Conservation (phyloP, 2,329 filamentous ascomycete species). For the Hypoxylon sp. region DNA sequence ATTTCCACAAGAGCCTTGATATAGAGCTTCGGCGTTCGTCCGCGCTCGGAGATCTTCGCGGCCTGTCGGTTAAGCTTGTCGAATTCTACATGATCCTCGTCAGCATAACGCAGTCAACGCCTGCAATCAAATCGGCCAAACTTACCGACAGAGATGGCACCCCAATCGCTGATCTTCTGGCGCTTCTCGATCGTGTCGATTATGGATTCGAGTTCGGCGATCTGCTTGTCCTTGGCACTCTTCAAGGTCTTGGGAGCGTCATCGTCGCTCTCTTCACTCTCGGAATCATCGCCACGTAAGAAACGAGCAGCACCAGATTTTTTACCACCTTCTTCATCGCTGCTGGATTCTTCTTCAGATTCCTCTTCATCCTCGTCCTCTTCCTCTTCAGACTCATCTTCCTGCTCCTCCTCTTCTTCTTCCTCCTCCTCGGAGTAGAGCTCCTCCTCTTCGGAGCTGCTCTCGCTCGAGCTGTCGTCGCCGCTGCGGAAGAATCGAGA, state of each 20-base stretch:
- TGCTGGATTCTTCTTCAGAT: slow-evolving; percentile 69
- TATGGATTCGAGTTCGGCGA: slow-evolving; percentile 91
- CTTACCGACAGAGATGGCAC: slow-evolving; percentile 88
- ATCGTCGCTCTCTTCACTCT: slow-evolving; percentile 89
- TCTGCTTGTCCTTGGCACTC: slow-evolving; percentile 97
- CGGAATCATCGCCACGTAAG: slow-evolving; percentile 81
- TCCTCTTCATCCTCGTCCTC: slow-evolving; percentile 68
- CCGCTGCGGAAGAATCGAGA: slow-evolving; percentile 98
- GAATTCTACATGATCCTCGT: slow-evolving; percentile 75
- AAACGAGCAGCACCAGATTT: slow-evolving; percentile 84
- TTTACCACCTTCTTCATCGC: slow-evolving; percentile 74
- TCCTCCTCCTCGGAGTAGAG: slow-evolving; percentile 82
- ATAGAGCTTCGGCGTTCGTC: slow-evolving; percentile 89
- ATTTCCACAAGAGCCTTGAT: slow-evolving; percentile 94
- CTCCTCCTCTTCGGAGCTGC: slow-evolving; percentile 95
- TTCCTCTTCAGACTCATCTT: slow-evolving; percentile 66
- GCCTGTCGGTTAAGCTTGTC: slow-evolving; percentile 94
- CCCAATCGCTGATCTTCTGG: slow-evolving; percentile 98
- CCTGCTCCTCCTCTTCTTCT: slow-evolving; percentile 73
- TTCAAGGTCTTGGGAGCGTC: slow-evolving; percentile 90
- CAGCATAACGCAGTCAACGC: slow-evolving; percentile 15
- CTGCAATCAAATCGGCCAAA: slow-evolving; percentile 26
- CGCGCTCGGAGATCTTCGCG: slow-evolving; percentile 80
- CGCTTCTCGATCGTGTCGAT: slow-evolving; percentile 96
- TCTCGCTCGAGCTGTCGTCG: slow-evolving; percentile 94